A percentile compares a stretch with the other conserved stretches of the same genome.
Evolutionary conservation across 2,329 filamentous ascomycete genomes (phyloP).

Genomic region (Escovopsis sp.): DNA sequence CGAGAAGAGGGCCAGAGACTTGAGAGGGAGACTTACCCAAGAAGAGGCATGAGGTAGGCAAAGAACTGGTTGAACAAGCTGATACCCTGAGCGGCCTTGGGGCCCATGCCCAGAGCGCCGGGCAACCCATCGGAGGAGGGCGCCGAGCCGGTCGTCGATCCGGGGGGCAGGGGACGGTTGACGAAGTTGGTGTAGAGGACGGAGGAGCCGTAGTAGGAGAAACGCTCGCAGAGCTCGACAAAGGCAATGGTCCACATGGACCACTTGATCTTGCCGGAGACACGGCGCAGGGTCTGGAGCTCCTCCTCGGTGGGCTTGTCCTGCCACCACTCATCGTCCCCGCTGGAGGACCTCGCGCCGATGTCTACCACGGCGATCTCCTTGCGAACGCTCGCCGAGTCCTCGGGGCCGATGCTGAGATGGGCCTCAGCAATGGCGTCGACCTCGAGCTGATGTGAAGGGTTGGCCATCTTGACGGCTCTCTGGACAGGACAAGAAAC

Average conservation of each 20-base stretch:
- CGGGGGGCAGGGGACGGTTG: conserved; percentile 36
- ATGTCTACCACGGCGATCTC: conserved; percentile 8
- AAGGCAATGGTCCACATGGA: conserved; percentile 55
- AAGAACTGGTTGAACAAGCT: conserved; percentile 45
- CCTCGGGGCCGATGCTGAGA: conserved; percentile 4
- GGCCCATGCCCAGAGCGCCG: conserved; percentile 44
- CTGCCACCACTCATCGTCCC: conserved; percentile 18
- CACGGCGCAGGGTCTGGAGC: conserved; percentile 42
- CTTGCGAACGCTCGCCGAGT: conserved; percentile 12
- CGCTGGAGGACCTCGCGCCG: conserved; percentile 2
- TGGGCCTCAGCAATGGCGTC: conserved; percentile 22
- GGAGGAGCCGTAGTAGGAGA: conserved; percentile 62
- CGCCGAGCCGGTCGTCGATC: conserved; percentile 38
- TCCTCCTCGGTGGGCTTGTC: conserved; percentile 47
- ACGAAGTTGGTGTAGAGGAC: conserved; percentile 56
- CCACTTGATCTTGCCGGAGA: conserved; percentile 50
- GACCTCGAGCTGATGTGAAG: conserved; percentile 18
- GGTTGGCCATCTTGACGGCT: conserved; percentile 18
- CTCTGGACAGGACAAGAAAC: too few species aligned
- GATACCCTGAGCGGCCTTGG: conserved; percentile 36
- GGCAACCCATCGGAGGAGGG: conserved; percentile 19
- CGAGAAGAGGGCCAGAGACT: background rate
- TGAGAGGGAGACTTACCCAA: conserved; percentile 27
- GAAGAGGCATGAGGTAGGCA: conserved; percentile 43
- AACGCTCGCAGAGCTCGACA: conserved; percentile 61